Conservation (phyloP, 2,329 filamentous ascomycete species). For the Tolypocladium sp. region DNA sequence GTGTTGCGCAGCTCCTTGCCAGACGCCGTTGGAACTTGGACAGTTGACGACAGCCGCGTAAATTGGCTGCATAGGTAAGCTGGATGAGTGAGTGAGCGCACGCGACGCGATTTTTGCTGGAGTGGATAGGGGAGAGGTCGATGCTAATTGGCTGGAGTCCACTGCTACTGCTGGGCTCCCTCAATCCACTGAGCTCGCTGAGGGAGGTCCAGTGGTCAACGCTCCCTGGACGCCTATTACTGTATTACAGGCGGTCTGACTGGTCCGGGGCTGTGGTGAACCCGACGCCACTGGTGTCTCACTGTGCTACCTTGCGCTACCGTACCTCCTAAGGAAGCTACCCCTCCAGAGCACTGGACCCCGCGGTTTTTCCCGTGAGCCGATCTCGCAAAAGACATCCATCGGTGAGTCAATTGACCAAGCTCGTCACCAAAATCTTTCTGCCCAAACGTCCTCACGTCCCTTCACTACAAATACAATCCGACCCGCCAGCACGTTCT, state of each 20-base stretch:
- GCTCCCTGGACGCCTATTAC: no score
- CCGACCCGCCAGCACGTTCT: neutral
- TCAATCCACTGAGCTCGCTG: neutral
- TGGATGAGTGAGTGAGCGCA: neutral
- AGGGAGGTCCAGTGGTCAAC: neutral
- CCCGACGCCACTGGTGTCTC: no score
- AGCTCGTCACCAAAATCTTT: neutral
- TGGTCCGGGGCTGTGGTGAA: neutral
- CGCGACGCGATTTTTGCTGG: conserved; percentile 1
- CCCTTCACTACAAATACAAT: neutral
- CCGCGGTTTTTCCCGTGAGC: neutral
- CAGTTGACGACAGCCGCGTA: conserved; percentile 3
- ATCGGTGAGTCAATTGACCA: neutral
- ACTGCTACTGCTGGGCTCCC: neutral
- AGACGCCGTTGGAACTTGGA: neutral
- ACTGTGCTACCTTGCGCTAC: no score
- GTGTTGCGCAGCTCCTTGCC: neutral
- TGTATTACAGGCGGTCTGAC: neutral
- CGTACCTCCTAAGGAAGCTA: no score
- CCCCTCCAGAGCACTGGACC: neutral
- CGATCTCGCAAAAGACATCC: neutral
- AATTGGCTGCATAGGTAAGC: conserved; percentile 5
- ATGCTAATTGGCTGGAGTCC: neutral
- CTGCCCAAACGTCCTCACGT: neutral
- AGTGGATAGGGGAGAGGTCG: neutral